phyloP scores from a whole-genome alignment of 345 rosid species.

The Arabidopsis arenosa region DNA sequence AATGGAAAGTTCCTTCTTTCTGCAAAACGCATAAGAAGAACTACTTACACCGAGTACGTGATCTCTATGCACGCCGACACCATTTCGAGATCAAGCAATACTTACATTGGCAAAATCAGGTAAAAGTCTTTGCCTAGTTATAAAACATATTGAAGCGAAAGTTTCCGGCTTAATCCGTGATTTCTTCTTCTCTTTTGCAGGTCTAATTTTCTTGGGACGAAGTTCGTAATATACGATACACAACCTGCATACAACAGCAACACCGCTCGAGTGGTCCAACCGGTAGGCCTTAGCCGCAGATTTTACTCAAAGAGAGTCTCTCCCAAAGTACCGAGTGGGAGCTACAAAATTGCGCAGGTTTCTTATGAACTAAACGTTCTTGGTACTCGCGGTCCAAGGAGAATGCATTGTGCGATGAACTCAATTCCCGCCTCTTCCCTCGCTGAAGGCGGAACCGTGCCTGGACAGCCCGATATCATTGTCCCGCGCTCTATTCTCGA shows the following conservation, averaged over 20 bases:
- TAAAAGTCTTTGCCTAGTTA: slow-evolving; percentile 18
- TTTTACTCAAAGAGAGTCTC: slow-evolving; percentile 85
- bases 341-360: slow-evolving; percentile 86
- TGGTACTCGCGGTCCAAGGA: slow-evolving; percentile 92
- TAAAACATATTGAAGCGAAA: not conserved
- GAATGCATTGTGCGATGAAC: slow-evolving; percentile 90
- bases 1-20: slow-evolving; percentile 96
- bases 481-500: slow-evolving; percentile 68
- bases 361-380: slow-evolving; percentile 89
- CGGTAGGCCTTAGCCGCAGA: slow-evolving; percentile 75
- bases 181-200: slow-evolving; percentile 47
- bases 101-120: slow-evolving; percentile 93
- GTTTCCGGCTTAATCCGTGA: not conserved
- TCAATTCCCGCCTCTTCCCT: slow-evolving; percentile 83
- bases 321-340: slow-evolving; percentile 87
- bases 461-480: slow-evolving; percentile 83
- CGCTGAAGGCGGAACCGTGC: slow-evolving; percentile 75
- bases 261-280: slow-evolving; percentile 58
- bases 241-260: slow-evolving; percentile 85
- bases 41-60: slow-evolving; percentile 89
- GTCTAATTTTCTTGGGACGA: slow-evolving; percentile 95
- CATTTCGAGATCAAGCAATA: slow-evolving; percentile 84
- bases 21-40: slow-evolving; percentile 86
- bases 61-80: slow-evolving; percentile 89
- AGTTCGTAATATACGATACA: slow-evolving; percentile 83